phyloP scores from a whole-genome alignment of 345 rosid genomes.

The Pugionium dolabratum region DNA sequence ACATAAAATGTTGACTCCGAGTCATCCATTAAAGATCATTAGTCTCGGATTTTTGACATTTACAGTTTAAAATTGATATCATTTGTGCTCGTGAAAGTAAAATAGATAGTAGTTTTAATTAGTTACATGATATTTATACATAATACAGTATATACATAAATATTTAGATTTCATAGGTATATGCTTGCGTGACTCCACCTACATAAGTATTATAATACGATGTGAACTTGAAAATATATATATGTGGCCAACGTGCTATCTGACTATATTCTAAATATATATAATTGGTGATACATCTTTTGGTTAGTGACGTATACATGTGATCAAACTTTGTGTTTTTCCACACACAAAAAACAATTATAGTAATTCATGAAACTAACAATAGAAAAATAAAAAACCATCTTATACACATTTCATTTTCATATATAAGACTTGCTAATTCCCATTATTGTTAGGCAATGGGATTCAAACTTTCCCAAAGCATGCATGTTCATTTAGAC shows the following conservation, averaged over 20 bases:
- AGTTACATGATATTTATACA: too few species aligned
- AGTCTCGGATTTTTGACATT: too few species aligned
- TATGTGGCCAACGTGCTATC: slow-evolving; percentile 36
- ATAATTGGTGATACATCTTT: not conserved
- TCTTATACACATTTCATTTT: slow-evolving; percentile 19
- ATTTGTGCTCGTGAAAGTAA: too few species aligned
- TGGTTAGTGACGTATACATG: not conserved
- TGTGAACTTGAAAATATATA: slow-evolving; percentile 21
- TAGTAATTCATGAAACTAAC: too few species aligned
- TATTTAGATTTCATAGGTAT: slow-evolving; percentile 20
- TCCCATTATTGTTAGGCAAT: not conserved
- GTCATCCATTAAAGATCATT: too few species aligned
- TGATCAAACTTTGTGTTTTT: not conserved
- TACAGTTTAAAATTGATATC: too few species aligned
- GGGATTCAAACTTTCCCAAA: not conserved
- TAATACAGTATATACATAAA: not conserved
- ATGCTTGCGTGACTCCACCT: slow-evolving; percentile 35
- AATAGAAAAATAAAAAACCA: not conserved
- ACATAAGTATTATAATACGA: not conserved
- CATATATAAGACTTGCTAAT: not conserved
- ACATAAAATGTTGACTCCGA: too few species aligned
- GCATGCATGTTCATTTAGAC: slow-evolving; percentile 19
- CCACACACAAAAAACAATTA: not conserved
- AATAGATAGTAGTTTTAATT: too few species aligned
- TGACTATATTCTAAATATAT: not conserved